Evolutionary conservation across 2,329 filamentous ascomycete genomes (phyloP), one percentile per base, ranked within the genome.

Genomic region (Epichloe aotearoae): DNA sequence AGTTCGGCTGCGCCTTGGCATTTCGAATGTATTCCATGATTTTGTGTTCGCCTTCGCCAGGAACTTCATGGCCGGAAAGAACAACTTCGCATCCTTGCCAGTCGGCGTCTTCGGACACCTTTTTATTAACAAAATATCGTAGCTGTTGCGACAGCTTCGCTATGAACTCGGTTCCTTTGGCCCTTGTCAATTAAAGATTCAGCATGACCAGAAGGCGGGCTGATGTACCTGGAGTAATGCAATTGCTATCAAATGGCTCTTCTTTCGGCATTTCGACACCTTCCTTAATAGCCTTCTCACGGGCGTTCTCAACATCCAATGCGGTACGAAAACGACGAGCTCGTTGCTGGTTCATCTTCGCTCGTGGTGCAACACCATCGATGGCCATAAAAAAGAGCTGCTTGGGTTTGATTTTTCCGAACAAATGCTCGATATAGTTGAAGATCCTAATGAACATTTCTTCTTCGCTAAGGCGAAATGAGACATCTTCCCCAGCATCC

Each of bases 401-500:
- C 71, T 95, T 91, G 12, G 93, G 93, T 69, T 97, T 97, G 65
- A 98, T 98, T 70, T 96, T 98, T 60, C 91, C 90, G 68, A 95
- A 98, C 49, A 98, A 71, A 72, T 98, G 93, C 69, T 98, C 93
- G 58, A 98, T 98, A 68, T 98, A 98, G 71, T 97, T 97, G 80
- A 98, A 98, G 62, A 98, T 98, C 52, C 89, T 86, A 59, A 98
- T 96, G 65, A 98, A 98, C 93, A 98, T 98, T 69, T 96, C 88
- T 67, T 98, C 91, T 67, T 98, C 94, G 52, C 85, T 91, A 70
- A 97, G 83, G 50, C 93, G 88, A 62, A 94, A 94, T 1, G 88
- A 88, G 4, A 89, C 82, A 64, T 91, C 90, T 64, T 94, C 90
- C 50, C 69, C 70, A 23, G 88, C 84, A 70, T 98, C 91, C 64